These are phyloP conservation scores for Pythium insidiosum DNA, from an alignment of 352 stramenopile genomes.

Conservation along the genomic window DNA sequence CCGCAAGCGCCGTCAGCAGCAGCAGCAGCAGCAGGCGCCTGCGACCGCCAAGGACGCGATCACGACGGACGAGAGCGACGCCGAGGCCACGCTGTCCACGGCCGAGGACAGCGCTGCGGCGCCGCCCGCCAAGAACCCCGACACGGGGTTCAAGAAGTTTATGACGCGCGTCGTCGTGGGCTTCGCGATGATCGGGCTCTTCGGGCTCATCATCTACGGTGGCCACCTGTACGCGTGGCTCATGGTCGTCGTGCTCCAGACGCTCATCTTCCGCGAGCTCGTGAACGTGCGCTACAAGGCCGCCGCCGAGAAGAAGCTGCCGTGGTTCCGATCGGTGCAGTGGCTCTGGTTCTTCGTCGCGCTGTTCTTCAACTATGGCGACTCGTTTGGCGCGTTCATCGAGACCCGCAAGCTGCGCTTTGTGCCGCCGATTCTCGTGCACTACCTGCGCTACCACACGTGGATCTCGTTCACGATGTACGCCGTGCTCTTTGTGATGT, in stretches of 20 bases:
- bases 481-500: conserved; percentile 93
- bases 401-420: conserved; percentile 81
- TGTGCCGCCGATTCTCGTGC: conserved; percentile 60
- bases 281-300: conserved; percentile 97
- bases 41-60: conserved; percentile 2
- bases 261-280: conserved; percentile 94
- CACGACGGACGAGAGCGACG: conserved; percentile 23
- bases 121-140: conserved; percentile 14
- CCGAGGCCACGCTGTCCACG: conserved; percentile 5
- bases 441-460: conserved; percentile 88
- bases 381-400: conserved; percentile 82
- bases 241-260: conserved; percentile 83
- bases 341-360: conserved; percentile 97
- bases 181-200: conserved; percentile 68
- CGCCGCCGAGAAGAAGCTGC: conserved; percentile 93
- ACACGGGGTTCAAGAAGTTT: conserved; percentile 46
- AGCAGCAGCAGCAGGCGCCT: no score
- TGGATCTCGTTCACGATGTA: conserved; percentile 94
- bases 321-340: conserved; percentile 96
- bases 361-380: conserved; percentile 96
- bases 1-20: conserved; percentile 38
- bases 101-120: conserved; percentile 7
- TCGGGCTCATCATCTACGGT: conserved; percentile 67
- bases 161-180: conserved; percentile 66
- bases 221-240: conserved; percentile 78